Evolutionary conservation across 2,329 filamentous ascomycete species (phyloP).

Genomic region (Dactylellina cionopaga): DNA sequence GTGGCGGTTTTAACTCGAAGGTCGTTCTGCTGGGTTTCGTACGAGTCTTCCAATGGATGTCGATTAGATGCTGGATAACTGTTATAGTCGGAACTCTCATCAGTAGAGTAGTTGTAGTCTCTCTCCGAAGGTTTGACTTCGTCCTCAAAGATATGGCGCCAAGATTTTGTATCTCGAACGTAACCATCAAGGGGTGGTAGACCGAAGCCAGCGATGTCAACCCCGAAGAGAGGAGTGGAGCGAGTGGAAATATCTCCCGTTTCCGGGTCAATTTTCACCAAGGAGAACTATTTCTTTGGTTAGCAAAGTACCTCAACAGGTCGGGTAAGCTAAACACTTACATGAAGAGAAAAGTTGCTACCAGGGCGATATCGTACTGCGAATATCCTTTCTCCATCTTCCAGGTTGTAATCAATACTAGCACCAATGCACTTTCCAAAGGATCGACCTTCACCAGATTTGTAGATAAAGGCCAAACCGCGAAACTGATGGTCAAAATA

Average conservation of each 20-base stretch:
- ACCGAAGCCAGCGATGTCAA: slow-evolving; percentile 42
- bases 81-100: slow-evolving; percentile 47
- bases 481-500: slow-evolving; percentile 49
- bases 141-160: slow-evolving; percentile 45
- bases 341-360: slow-evolving; percentile 41
- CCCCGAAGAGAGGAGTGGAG: slow-evolving; percentile 42
- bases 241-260: slow-evolving; percentile 28
- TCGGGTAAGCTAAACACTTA: not conserved
- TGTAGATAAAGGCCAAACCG: slow-evolving; percentile 36
- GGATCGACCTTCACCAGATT: slow-evolving; percentile 32
- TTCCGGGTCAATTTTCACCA: slow-evolving; percentile 27
- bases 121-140: slow-evolving; percentile 35
- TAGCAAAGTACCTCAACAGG: not conserved
- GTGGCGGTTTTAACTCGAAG: slow-evolving; percentile 33
- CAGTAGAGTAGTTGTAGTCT: slow-evolving; percentile 40
- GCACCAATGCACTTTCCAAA: slow-evolving; percentile 46
- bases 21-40: slow-evolving; percentile 40
- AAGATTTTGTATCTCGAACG: slow-evolving; percentile 41
- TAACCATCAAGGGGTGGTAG: slow-evolving; percentile 37
- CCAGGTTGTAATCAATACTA: slow-evolving; percentile 25
- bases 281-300: slow-evolving; percentile 21
- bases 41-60: slow-evolving; percentile 35
- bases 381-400: slow-evolving; percentile 37
- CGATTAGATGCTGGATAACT: slow-evolving; percentile 34
- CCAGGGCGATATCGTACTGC: slow-evolving; percentile 45